phyloP scores from a whole-genome alignment of 2,329 filamentous ascomycete species.

The Phialophora chinensis region DNA sequence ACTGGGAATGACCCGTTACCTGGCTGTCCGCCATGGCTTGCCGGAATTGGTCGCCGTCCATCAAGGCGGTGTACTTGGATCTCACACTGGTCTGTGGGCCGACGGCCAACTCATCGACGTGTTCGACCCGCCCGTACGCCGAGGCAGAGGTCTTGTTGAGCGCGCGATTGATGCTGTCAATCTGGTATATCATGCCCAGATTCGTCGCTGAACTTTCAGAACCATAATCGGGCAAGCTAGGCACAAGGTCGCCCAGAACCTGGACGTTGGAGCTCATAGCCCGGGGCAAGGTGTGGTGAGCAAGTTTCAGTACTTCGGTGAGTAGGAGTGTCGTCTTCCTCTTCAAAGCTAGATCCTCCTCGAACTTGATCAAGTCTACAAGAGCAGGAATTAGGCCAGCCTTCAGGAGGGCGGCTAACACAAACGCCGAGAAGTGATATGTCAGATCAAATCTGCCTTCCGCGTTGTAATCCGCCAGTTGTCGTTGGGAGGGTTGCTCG shows the following conservation, averaged over 20 bases:
- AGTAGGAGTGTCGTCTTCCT: slow-evolving; percentile 90
- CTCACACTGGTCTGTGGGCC: slow-evolving; percentile 54
- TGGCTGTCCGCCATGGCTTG: slow-evolving; percentile 72
- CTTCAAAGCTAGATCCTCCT: slow-evolving; percentile 64
- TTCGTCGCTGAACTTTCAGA: slow-evolving; percentile 77
- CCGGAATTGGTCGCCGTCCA: slow-evolving; percentile 69
- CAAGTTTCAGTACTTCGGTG: slow-evolving; percentile 87
- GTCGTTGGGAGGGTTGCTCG: slow-evolving; percentile 59
- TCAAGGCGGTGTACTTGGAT: slow-evolving; percentile 63
- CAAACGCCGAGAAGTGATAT: slow-evolving; percentile 89
- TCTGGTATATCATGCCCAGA: slow-evolving; percentile 92
- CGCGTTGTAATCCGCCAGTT: slow-evolving; percentile 65
- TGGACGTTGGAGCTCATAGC: slow-evolving; percentile 85
- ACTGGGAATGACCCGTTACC: slow-evolving; percentile 87
- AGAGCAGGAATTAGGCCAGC: slow-evolving; percentile 67
- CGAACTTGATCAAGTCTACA: slow-evolving; percentile 57
- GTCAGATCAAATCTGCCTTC: slow-evolving; percentile 81
- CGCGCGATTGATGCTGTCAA: slow-evolving; percentile 94
- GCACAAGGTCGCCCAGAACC: slow-evolving; percentile 83
- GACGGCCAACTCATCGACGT: slow-evolving; percentile 42
- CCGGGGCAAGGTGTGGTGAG: slow-evolving; percentile 81
- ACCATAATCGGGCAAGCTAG: slow-evolving; percentile 73
- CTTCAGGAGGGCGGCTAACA: slow-evolving; percentile 83
- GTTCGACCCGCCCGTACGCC: slow-evolving; percentile 50
- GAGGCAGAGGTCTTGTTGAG: slow-evolving; percentile 69